phyloP scores from a whole-genome alignment of 2,329 filamentous ascomycete genomes.

The Trematosphaeria pertusa region DNA sequence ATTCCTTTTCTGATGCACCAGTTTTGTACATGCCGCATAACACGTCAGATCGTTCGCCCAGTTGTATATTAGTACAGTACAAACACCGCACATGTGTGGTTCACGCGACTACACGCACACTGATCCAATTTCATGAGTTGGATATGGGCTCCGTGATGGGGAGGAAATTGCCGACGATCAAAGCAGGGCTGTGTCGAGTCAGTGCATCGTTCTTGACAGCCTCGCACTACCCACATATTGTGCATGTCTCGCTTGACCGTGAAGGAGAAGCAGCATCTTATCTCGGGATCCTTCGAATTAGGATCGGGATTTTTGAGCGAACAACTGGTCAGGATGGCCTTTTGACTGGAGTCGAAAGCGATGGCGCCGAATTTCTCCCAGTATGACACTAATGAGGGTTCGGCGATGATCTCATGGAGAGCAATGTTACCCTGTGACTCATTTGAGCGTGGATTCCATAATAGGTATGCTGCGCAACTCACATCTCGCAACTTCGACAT shows the following conservation, averaged over 20 bases:
- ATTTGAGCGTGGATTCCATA: slow-evolving; percentile 16
- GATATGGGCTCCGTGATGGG: slow-evolving; percentile 70
- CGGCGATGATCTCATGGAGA: slow-evolving; percentile 92
- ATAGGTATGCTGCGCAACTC: no score
- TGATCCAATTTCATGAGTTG: slow-evolving; percentile 23
- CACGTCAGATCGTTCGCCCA: slow-evolving; percentile 1
- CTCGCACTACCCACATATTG: slow-evolving; percentile 78
- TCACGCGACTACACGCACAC: no score
- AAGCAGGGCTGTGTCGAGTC: slow-evolving; percentile 67
- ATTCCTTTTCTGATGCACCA: slow-evolving; percentile 1
- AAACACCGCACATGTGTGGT: no score
- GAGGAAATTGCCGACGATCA: slow-evolving; percentile 97
- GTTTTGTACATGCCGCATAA: not conserved
- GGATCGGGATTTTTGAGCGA: slow-evolving; percentile 76
- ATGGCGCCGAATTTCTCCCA: slow-evolving; percentile 99
- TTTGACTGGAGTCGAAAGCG: slow-evolving; percentile 91
- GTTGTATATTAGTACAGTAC: slow-evolving; percentile 3
- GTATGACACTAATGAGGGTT: slow-evolving; percentile 93
- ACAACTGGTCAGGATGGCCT: slow-evolving; percentile 93
- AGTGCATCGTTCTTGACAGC: slow-evolving; percentile 29
- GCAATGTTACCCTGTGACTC: slow-evolving; percentile 85
- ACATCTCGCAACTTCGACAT: slow-evolving; percentile 92
- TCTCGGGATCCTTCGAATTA: slow-evolving; percentile 71
- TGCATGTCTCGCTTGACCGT: slow-evolving; percentile 94
- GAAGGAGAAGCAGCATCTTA: slow-evolving; percentile 97